phyloP scores from a whole-genome alignment of 176 grass and related monocot genomes.

The Puya raimondii region DNA sequence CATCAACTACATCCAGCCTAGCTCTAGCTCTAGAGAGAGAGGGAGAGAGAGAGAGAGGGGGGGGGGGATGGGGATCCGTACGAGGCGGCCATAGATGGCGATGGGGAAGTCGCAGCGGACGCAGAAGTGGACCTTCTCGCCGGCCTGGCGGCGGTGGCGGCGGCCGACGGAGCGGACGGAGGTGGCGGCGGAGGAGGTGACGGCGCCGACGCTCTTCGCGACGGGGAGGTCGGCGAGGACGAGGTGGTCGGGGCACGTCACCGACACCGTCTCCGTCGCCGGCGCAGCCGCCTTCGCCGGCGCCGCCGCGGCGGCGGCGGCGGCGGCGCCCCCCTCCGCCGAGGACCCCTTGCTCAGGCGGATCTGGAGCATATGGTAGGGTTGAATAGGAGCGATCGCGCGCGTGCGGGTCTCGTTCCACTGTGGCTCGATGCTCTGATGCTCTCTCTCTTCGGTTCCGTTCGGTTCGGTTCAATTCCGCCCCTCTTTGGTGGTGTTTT shows the following conservation, averaged over 20 bases:
- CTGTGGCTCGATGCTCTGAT: too few species aligned
- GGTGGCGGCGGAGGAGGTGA: conserved; percentile 10
- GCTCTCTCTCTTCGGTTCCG: too few species aligned
- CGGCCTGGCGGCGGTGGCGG: conserved; percentile 7
- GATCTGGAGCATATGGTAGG: conserved; percentile 13
- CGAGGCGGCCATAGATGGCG: conserved; percentile 24
- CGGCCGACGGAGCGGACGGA: conserved; percentile 13
- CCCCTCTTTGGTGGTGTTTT: too few species aligned
- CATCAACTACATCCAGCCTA: too few species aligned
- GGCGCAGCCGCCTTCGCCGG: neutral
- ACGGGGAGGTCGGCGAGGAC: conserved; percentile 22
- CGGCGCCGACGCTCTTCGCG: conserved; percentile 15
- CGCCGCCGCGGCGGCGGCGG: neutral
- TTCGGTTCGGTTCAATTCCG: too few species aligned
- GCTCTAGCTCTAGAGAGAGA: neutral
- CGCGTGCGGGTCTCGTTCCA: too few species aligned
- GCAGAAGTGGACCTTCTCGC: conserved; percentile 21
- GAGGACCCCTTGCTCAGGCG: conserved; percentile 14
- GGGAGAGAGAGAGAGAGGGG: neutral
- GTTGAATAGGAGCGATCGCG: too few species aligned
- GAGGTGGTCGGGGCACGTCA: conserved; percentile 20
- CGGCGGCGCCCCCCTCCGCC: neutral
- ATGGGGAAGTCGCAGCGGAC: conserved; percentile 20
- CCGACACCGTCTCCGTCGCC: conserved; percentile 8
- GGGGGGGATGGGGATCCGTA: neutral